phyloP scores from a whole-genome alignment of 1,284 basidiomycete species.

The Pseudozyma hubeiensis region DNA sequence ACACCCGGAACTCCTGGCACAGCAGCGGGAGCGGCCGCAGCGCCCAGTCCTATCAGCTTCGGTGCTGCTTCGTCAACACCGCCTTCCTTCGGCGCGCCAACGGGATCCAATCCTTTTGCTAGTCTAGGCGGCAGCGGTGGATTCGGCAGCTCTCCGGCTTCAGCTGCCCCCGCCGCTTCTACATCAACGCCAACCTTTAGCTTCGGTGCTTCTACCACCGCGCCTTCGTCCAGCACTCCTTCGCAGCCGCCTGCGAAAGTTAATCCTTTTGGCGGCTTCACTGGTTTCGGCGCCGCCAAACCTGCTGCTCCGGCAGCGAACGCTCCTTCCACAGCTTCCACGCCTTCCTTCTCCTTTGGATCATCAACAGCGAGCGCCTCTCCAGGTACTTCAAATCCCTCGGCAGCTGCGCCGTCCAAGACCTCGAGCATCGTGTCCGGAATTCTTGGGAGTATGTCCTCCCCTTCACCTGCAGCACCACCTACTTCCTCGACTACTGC shows the following conservation, averaged over 20 bases:
- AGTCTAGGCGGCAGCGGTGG: conserved; percentile 19
- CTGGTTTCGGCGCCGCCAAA: conserved; percentile 30
- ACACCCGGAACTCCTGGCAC: conserved; percentile 22
- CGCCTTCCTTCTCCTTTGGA: conserved; percentile 21
- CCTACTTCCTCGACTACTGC: conserved; percentile 3
- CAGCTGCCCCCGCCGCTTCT: conserved; percentile 8
- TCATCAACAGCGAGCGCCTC: conserved; percentile 11
- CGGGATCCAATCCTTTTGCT: conserved; percentile 32
- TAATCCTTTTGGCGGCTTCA: conserved; percentile 39
- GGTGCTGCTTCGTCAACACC: conserved; percentile 18
- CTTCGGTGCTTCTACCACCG: conserved; percentile 16
- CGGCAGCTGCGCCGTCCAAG: conserved; percentile 17
- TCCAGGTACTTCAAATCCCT: conserved; percentile 8
- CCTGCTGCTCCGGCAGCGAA: conserved; percentile 16
- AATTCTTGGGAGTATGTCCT: conserved; percentile 14
- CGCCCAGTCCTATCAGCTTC: conserved; percentile 13
- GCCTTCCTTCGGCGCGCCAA: conserved; percentile 12
- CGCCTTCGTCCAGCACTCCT: conserved; percentile 7
- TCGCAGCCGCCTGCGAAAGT: conserved; percentile 22
- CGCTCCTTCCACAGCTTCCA: conserved; percentile 9
- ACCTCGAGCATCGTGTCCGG: conserved; percentile 19
- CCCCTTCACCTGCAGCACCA: conserved; percentile 2
- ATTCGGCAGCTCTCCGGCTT: conserved; percentile 20
- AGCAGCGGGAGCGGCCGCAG: conserved; percentile 12
- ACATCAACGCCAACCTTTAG: conserved; percentile 29